Base-by-base conservation (phyloP, 2,329 filamentous ascomycete species). In the Aphanocladium album region DNA sequence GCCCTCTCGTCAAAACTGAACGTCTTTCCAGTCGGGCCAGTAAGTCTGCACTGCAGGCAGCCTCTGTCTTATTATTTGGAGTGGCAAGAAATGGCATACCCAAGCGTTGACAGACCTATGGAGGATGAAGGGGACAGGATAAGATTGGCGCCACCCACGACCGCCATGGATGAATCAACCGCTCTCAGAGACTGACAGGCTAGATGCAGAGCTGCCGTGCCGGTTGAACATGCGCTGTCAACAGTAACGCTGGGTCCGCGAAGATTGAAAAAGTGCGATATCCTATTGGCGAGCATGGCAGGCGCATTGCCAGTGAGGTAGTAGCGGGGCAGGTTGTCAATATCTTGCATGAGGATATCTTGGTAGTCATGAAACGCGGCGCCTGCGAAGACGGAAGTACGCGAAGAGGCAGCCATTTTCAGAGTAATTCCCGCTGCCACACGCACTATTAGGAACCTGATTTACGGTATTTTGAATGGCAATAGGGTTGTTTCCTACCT, bases 181-280 rank as follows among this genome's bases (percentile, higher is more conserved):
- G 72, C 64, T n/a, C 75, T 70, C 57, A 83, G 66, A 62, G 74
- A 76, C 68, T 82, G 79, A 65, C 75, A 78, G 3, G 80, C 80
- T 52, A 76, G 68, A 60, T 82, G 79, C 21, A 82, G 66, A 16
- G 79, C 79, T 16, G 77, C 73, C 63, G 81, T 67, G 60, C 74
- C 77, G 3, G 77, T 77, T 1, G 79, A 81, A 64, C 79, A 83
- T 7, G 78, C 80, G 3, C 80, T 81, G 61, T 82, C 77, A 5
- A 78, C 71, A 0, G 79, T 80, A 61, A 82, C 75, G 61, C 77
- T 80, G 1, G 80, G 80, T 0, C 82, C 82, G 41, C 73, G 72
- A 54, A 84, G 72, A 64, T 84, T 78, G 62, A 81, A 83, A 68
- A 78, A 79, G 64, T 83, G 79, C 1, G 79, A 82, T 16, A 84